Conservation (phyloP, 805 yeast species). For the Brettanomyces naardenensis region DNA sequence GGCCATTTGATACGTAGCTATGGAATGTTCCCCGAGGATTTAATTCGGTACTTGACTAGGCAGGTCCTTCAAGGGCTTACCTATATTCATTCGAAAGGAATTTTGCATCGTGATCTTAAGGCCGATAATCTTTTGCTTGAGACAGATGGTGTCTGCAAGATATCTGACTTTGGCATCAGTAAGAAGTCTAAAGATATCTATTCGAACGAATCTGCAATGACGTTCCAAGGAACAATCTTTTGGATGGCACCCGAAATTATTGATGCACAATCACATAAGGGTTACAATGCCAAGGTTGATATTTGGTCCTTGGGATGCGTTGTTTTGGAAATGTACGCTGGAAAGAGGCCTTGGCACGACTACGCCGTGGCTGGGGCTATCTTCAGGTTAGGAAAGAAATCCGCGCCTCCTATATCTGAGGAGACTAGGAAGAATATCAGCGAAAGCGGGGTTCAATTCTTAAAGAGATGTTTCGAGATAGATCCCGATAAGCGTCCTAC, state of each 20-base stretch:
- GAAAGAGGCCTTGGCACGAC: slow-evolving; percentile 95
- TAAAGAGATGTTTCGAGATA: slow-evolving; percentile 65
- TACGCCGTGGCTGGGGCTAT: slow-evolving; percentile 93
- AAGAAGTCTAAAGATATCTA: slow-evolving; percentile 80
- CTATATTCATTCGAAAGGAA: slow-evolving; percentile 83
- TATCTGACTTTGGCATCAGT: slow-evolving; percentile 94
- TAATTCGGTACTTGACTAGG: slow-evolving; percentile 63
- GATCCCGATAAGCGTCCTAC: slow-evolving; percentile 89
- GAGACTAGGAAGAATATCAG: slow-evolving; percentile 65
- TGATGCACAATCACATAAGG: slow-evolving; percentile 75
- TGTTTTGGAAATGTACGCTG: slow-evolving; percentile 95
- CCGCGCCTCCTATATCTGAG: slow-evolving; percentile 96
- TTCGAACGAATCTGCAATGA: slow-evolving; percentile 88
- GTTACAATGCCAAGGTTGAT: slow-evolving; percentile 96
- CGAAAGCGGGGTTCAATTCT: slow-evolving; percentile 56
- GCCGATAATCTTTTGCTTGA: slow-evolving; percentile 89
- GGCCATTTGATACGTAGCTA: slow-evolving; percentile 75
- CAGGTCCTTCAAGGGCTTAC: slow-evolving; percentile 82
- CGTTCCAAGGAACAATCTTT: slow-evolving; percentile 89
- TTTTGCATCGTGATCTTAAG: slow-evolving; percentile 87
- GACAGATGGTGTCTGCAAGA: slow-evolving; percentile 88
- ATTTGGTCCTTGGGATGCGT: slow-evolving; percentile 99
- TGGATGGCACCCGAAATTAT: slow-evolving; percentile 99
- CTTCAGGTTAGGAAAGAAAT: slow-evolving; percentile 67
- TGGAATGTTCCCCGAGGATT: slow-evolving; percentile 76